Evolutionary conservation across 306 rosid genomes (phyloP).

Genomic region (Ceratonia siliqua): DNA sequence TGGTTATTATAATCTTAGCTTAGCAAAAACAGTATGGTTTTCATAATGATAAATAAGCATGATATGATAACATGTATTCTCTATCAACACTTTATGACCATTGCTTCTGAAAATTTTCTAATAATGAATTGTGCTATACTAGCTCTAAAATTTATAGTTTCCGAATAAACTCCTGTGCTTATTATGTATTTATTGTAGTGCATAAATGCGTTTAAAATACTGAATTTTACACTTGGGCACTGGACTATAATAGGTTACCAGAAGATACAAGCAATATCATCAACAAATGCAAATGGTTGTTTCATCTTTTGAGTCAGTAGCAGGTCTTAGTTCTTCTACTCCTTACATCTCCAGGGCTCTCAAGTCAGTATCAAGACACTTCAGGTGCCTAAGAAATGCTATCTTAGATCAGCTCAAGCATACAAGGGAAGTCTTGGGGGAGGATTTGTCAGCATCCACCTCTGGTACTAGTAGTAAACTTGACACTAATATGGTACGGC

Average conservation of each 20-base stretch:
- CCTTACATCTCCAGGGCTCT: slow-evolving; percentile 76
- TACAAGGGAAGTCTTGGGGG: slow-evolving; percentile 50
- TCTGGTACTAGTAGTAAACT: slow-evolving; percentile 41
- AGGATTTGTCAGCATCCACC: slow-evolving; percentile 50
- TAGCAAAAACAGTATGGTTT: not conserved
- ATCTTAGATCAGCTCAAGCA: slow-evolving; percentile 69
- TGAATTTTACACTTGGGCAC: slow-evolving; percentile 2
- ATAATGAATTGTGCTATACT: not conserved
- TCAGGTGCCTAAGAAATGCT: slow-evolving; percentile 55
- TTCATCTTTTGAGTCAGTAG: slow-evolving; percentile 81
- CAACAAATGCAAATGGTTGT: slow-evolving; percentile 97
- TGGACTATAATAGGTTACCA: slow-evolving; percentile 53
- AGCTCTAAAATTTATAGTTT: not conserved
- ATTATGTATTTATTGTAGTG: not conserved
- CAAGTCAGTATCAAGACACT: slow-evolving; percentile 65
- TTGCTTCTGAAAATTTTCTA: not conserved
- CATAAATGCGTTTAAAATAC: not conserved
- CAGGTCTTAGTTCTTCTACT: slow-evolving; percentile 80
- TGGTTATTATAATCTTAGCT: not conserved
- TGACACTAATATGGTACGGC: slow-evolving; percentile 39
- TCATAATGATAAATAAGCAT: not conserved
- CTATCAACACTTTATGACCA: too few species aligned
- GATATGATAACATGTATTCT: too few species aligned
- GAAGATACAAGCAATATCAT: slow-evolving; percentile 81
- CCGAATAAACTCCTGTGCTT: not conserved